These are phyloP conservation scores for Russula sp. DNA, from an alignment of 768 basidiomycete species.

Conservation along the genomic window DNA sequence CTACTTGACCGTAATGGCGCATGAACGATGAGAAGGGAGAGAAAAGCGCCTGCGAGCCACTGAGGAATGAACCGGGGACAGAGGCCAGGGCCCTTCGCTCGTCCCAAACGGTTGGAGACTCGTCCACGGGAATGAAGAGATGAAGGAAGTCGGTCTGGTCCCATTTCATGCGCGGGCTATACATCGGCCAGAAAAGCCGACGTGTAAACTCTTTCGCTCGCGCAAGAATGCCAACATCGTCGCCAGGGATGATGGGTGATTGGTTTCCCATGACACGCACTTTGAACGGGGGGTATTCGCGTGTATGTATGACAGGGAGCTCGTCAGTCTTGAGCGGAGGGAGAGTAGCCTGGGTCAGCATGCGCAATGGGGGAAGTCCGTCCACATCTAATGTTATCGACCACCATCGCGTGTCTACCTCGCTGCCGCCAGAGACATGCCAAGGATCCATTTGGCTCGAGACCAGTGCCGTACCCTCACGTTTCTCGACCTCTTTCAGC, in stretches of 20 bases:
- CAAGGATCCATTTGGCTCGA: constrained; percentile 66
- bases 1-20: constrained; percentile 45
- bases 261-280: constrained; percentile 20
- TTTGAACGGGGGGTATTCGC: constrained; percentile 43
- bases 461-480: constrained; percentile 54
- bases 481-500: constrained; percentile 60
- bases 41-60: constrained; percentile 4
- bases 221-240: constrained; percentile 37
- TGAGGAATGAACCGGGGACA: constrained; percentile 18
- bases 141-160: constrained; percentile 60
- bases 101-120: constrained; percentile 45
- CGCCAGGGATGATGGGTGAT: constrained; percentile 28
- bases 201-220: constrained; percentile 54
- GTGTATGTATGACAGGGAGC: constrained; percentile 36
- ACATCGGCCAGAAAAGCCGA: constrained; percentile 57
- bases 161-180: constrained; percentile 60
- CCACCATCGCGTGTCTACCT: constrained; percentile 46
- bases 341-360: constrained; percentile 48
- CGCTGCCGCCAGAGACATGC: constrained; percentile 37
- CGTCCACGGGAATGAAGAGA: constrained; percentile 49
- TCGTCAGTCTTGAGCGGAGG: constrained; percentile 24
- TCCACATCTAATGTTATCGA: constrained; percentile 49
- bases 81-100: constrained; percentile 39
- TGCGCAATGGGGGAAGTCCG: constrained; percentile 46
- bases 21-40: constrained; percentile 50